A percentile compares a stretch with the other conserved stretches of the same genome.
phyloP scores from a whole-genome alignment of 2,329 filamentous ascomycete genomes.

The Fusarium austroafricanum region DNA sequence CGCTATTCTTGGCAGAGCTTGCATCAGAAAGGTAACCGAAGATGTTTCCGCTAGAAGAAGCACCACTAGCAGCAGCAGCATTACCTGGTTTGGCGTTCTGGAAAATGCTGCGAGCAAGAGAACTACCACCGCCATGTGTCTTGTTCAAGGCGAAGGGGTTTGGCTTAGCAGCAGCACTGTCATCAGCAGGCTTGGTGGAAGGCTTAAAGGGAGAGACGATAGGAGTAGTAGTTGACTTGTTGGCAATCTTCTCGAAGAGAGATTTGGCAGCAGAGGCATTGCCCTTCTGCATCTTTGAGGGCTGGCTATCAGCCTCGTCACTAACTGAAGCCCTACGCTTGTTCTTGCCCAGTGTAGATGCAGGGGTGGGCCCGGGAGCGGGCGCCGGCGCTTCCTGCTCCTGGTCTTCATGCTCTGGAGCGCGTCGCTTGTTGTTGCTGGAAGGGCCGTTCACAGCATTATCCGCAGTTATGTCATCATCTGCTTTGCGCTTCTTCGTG shows the following conservation, averaged over 20 bases:
- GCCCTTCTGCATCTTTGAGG: slow-evolving; percentile 63
- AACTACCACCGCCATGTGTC: slow-evolving; percentile 49
- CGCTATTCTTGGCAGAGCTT: slow-evolving; percentile 66
- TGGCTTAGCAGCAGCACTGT: slow-evolving; percentile 47
- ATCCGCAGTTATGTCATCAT: slow-evolving; percentile 60
- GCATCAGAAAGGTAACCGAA: slow-evolving; percentile 70
- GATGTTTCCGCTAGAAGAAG: slow-evolving; percentile 59
- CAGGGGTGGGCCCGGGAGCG: slow-evolving; percentile 37
- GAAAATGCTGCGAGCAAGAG: slow-evolving; percentile 58
- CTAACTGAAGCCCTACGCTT: slow-evolving; percentile 64
- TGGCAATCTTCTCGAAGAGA: slow-evolving; percentile 68
- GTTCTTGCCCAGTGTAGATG: slow-evolving; percentile 56
- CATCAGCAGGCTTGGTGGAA: slow-evolving; percentile 43
- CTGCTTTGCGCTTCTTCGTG: slow-evolving; percentile 68
- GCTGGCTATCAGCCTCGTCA: slow-evolving; percentile 61
- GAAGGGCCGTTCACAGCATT: slow-evolving; percentile 51
- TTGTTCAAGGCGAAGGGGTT: slow-evolving; percentile 52
- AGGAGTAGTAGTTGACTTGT: slow-evolving; percentile 57
- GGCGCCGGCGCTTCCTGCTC: slow-evolving; percentile 56
- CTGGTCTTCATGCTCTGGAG: slow-evolving; percentile 54
- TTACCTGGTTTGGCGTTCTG: slow-evolving; percentile 53
- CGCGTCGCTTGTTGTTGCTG: slow-evolving; percentile 61
- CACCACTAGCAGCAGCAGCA: slow-evolving; percentile 27
- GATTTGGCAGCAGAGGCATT: slow-evolving; percentile 66
- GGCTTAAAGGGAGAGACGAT: slow-evolving; percentile 50